A percentile compares a stretch with the other conserved stretches of the same genome.
Conservation (phyloP, 805 yeast species). For the Zygosaccharomyces rouxii region DNA sequence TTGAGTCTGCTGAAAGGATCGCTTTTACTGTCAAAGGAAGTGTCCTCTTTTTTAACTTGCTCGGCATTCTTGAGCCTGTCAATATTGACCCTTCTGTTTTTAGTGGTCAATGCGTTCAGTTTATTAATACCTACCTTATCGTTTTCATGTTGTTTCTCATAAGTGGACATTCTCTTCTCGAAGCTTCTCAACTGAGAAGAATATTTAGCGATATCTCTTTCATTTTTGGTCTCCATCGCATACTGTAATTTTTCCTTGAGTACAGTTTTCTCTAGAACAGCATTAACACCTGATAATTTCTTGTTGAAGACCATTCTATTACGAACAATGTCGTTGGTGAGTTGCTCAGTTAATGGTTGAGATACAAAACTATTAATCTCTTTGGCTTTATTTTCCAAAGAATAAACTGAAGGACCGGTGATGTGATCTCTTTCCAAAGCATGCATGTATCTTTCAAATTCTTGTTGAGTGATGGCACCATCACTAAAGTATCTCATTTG, state of each 20-base stretch:
- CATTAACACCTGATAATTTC: conserved; percentile 58
- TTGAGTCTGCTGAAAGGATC: conserved; percentile 90
- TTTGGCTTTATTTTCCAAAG: conserved; percentile 58
- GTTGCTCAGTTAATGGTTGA: conserved; percentile 63
- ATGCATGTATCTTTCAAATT: conserved; percentile 63
- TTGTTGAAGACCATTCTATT: conserved; percentile 62
- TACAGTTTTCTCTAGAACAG: conserved; percentile 69
- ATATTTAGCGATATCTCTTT: conserved; percentile 42
- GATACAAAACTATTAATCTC: conserved; percentile 60
- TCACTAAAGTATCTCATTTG: conserved; percentile 81
- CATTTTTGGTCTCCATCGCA: conserved; percentile 58
- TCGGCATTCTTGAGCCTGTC: conserved; percentile 78
- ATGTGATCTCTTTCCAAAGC: conserved; percentile 55
- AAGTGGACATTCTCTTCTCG: conserved; percentile 36
- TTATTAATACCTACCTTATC: conserved; percentile 41
- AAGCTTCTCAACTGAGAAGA: conserved; percentile 45
- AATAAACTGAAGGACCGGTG: conserved; percentile 52
- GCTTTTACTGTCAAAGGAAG: conserved; percentile 39
- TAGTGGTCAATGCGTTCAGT: conserved; percentile 70
- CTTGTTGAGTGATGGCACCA: conserved; percentile 62
- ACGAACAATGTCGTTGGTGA: conserved; percentile 73
- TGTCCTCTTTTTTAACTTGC: conserved; percentile 45
- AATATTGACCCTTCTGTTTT: conserved; percentile 80
- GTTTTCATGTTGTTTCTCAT: conserved; percentile 38
- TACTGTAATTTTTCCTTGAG: conserved; percentile 70